phyloP scores from a whole-genome alignment of 2,329 filamentous ascomycete genomes.

The Curvularia lunata region DNA sequence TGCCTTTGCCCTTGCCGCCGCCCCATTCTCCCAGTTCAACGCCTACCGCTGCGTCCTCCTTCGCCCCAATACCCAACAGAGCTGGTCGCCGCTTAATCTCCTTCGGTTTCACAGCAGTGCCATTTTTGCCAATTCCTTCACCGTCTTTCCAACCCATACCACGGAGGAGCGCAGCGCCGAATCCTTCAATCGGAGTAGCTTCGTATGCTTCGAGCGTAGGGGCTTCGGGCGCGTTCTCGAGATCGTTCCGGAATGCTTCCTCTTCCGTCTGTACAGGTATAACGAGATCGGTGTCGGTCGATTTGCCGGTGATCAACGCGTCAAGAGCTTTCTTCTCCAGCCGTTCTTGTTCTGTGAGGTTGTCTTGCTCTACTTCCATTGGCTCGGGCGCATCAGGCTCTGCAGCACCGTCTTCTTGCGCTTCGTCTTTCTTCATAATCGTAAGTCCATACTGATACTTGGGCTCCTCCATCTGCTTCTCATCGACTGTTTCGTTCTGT shows the following conservation, averaged over 20 bases:
- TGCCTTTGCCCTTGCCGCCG: conserved; percentile 51
- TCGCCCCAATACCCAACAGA: conserved; percentile 86
- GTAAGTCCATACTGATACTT: conserved; percentile 61
- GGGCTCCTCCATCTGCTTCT: conserved; percentile 46
- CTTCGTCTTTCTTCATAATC: conserved; percentile 49
- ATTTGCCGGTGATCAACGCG: conserved; percentile 51
- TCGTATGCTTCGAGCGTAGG: conserved; percentile 85
- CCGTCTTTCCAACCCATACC: conserved; percentile 94
- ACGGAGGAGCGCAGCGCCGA: conserved; percentile 85
- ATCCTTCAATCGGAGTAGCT: conserved; percentile 90
- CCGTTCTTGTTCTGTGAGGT: conserved; percentile 40
- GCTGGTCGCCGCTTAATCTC: conserved; percentile 75
- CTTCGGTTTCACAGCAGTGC: conserved; percentile 60
- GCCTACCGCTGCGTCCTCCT: conserved; percentile 67
- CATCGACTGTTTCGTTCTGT: conserved; percentile 41
- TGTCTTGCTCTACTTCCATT: conserved; percentile 40
- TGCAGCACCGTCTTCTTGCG: conserved; percentile 14
- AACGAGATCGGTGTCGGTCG: conserved; percentile 44
- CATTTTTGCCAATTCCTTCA: conserved; percentile 61
- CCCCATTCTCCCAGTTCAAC: conserved; percentile 80
- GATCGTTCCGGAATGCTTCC: conserved; percentile 73
- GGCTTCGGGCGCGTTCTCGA: conserved; percentile 73
- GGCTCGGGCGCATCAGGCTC: conserved; percentile 21
- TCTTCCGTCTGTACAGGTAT: conserved; percentile 60
- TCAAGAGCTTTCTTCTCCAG: conserved; percentile 62